phyloP scores from a whole-genome alignment of 148 eudicot genomes.

The Gaultheria prostrata region DNA sequence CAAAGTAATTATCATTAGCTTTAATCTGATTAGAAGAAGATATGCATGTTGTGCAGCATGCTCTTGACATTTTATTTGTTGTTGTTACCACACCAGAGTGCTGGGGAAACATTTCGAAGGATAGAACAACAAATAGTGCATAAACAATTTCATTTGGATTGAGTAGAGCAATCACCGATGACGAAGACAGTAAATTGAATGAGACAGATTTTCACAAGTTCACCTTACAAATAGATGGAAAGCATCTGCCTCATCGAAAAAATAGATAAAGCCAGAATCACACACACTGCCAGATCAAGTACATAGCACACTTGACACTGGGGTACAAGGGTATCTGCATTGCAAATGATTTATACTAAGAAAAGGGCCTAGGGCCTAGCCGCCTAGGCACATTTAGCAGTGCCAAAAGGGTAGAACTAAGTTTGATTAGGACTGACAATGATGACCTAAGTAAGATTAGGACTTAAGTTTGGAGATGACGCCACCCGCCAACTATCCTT shows the following conservation, averaged over 20 bases:
- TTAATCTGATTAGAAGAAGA: constrained; percentile 7
- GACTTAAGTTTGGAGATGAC: not conserved
- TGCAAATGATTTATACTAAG: not conserved
- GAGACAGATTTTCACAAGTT: constrained; percentile 3
- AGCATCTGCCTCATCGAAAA: not conserved
- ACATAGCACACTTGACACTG: not conserved
- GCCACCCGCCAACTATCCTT: not conserved
- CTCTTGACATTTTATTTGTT: not conserved
- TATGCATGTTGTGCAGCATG: not conserved
- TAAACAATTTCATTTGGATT: not conserved
- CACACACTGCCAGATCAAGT: not conserved
- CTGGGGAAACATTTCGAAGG: not conserved
- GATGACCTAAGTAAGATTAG: not conserved
- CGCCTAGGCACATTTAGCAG: not conserved
- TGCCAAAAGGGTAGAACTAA: not conserved
- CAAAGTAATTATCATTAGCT: not conserved
- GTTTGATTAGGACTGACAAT: not conserved
- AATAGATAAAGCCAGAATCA: not conserved
- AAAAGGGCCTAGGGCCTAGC: not conserved
- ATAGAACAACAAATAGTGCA: not conserved
- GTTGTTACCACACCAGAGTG: not conserved
- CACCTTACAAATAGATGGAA: not conserved
- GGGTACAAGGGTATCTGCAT: not conserved
- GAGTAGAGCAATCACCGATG: not conserved
- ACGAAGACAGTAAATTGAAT: not conserved